These are phyloP conservation scores for Cryptosporidium parvum DNA, from an alignment of 169 alveolate genomes.

Conservation along the genomic window DNA sequence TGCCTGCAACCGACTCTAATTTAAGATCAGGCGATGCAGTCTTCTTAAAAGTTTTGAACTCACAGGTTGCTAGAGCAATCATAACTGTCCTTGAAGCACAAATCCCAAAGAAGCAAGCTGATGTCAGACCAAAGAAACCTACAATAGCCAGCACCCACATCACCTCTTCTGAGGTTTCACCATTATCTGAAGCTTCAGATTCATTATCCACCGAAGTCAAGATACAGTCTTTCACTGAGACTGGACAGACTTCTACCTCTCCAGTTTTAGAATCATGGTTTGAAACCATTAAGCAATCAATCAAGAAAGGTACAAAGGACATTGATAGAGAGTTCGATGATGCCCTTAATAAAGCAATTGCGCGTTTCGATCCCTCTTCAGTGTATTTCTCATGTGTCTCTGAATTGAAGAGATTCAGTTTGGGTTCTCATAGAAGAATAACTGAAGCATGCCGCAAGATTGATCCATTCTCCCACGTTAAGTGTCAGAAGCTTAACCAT, in stretches of 20 bases:
- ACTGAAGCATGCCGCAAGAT: conserved; percentile 62
- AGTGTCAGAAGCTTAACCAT: conserved; percentile 58
- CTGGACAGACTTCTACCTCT: background rate
- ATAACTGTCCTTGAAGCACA: background rate
- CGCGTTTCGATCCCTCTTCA: background rate
- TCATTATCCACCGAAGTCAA: background rate
- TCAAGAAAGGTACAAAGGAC: conserved; percentile 2
- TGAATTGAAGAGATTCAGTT: background rate
- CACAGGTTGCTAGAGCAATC: background rate
- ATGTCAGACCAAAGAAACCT: background rate
- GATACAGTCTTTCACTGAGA: background rate
- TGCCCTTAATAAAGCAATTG: background rate
- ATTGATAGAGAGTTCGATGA: conserved; percentile 13
- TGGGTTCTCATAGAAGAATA: conserved; percentile 29
- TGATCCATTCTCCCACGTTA: conserved; percentile 56
- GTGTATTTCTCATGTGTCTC: conserved; percentile 18
- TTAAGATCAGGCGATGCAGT: background rate
- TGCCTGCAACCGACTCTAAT: background rate
- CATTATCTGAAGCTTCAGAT: conserved; percentile 6
- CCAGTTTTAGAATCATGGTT: conserved; percentile 52
- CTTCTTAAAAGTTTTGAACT: background rate
- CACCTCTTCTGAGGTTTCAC: conserved; percentile 22
- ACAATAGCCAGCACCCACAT: background rate
- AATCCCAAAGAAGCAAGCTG: background rate
- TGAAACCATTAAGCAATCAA: background rate